Percentiles rank a stretch among this genome's conserved stretches.
These are phyloP conservation scores for Brassica balearica DNA, from an alignment of 441 rosid species.

Conservation along the genomic window DNA sequence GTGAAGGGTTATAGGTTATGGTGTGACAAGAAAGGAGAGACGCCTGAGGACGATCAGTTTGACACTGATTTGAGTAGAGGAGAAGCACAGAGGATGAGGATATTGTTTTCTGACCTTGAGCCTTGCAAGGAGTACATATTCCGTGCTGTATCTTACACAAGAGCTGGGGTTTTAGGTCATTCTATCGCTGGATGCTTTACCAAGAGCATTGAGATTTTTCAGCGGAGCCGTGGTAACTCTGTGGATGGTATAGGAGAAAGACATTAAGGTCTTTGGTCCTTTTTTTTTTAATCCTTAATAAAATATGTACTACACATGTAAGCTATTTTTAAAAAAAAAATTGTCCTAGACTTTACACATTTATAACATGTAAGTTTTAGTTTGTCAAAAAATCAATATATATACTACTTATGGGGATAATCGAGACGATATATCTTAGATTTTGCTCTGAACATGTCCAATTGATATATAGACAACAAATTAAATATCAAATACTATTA, in stretches of 20 bases:
- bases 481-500: no score
- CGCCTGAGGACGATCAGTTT: constrained; percentile 59
- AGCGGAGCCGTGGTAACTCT: constrained; percentile 48
- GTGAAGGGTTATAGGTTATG: constrained; percentile 90
- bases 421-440: no score
- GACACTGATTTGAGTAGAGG: constrained; percentile 62
- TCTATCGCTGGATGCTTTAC: constrained; percentile 91
- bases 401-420: no score
- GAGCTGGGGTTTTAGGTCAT: constrained; percentile 76
- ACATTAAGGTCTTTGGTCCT: constrained; percentile 9
- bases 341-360: no score
- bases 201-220: constrained; percentile 76
- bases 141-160: constrained; percentile 75
- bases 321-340: no score
- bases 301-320: not conserved
- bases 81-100: constrained; percentile 70
- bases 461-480: no score
- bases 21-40: constrained; percentile 76
- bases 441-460: no score
- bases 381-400: no score
- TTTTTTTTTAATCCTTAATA: not conserved
- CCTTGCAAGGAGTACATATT: constrained; percentile 90
- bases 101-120: constrained; percentile 74
- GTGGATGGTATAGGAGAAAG: constrained; percentile 49
- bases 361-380: no score